Evolutionary conservation across 345 rosid species (phyloP), one percentile per base, ranked within the genome.

Genomic region (Ricinus communis): DNA sequence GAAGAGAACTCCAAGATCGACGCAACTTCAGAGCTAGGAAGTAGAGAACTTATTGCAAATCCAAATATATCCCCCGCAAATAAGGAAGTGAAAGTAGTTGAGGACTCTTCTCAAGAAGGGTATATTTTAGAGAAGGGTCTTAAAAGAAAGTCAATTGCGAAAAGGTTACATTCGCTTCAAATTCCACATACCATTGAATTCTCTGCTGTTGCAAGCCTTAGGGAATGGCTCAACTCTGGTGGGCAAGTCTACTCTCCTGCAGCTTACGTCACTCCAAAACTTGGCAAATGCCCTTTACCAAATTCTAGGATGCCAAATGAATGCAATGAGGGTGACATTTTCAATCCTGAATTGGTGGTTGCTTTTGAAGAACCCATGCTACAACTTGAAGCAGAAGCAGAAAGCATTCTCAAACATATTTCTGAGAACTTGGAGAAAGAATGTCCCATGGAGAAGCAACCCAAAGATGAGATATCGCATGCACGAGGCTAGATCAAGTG

Each of bases 381-480:
- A 64, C 81, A 74, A 40, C 82, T 84, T 69, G 78, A 81, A 77
- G 83, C 41, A 38, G 87, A 84, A 61, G 85, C 82, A 53, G 82
- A 81, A 56, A 72, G 28, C 25, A 69, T 81, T 58, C 76, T 84
- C 55, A 59, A 72, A 36, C 82, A 79, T 51, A 79, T 79, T 47
- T 71, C 46, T 16, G 70, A 71, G 3, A 69, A 71, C 62, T 81
- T n/a, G n/a, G n/a, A n/a, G n/a, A n/a, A n/a, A n/a, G n/a, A n/a
- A n/a, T n/a, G n/a, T n/a, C n/a, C n/a, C n/a, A n/a, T n/a, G n/a
- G n/a, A n/a, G n/a, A n/a, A n/a, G n/a, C n/a, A n/a, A n/a, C n/a
- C n/a, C n/a, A n/a, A n/a, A n/a, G n/a, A n/a, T n/a, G n/a, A n/a
- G n/a, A n/a, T n/a, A n/a, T n/a, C n/a, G n/a, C n/a, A n/a, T n/a